A percentile compares a stretch with the other conserved stretches of the same genome.
Conservation (phyloP, 345 rosid species). For the Gossypium arboreum region DNA sequence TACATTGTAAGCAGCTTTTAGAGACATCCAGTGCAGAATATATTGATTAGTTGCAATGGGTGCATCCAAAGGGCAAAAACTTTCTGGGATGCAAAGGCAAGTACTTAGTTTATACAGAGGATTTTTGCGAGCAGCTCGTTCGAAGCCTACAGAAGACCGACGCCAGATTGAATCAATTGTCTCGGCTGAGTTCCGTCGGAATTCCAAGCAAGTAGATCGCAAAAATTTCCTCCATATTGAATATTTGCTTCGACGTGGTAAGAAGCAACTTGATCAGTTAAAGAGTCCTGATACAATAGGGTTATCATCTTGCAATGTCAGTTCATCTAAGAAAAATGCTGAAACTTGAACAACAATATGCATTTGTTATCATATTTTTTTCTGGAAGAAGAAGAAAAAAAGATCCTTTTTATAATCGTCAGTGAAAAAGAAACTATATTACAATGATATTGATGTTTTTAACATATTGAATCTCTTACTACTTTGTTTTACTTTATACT, state of each 20-base stretch:
- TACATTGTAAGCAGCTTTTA: background rate
- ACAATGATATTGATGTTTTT: background rate
- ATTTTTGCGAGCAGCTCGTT: conserved; percentile 76
- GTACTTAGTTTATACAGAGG: conserved; percentile 77
- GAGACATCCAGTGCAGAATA: background rate
- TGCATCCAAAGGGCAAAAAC: conserved; percentile 29
- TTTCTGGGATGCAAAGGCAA: conserved; percentile 90
- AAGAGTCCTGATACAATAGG: conserved; percentile 51
- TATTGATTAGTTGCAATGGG: conserved; percentile 29
- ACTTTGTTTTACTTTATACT: background rate
- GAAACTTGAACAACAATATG: background rate
- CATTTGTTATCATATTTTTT: background rate
- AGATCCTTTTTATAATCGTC: background rate
- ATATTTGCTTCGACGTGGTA: conserved; percentile 73
- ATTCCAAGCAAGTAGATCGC: conserved; percentile 62
- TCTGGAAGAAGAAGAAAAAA: background rate
- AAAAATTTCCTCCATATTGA: conserved; percentile 75
- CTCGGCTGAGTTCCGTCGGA: conserved; percentile 55
- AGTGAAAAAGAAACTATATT: background rate
- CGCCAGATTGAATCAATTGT: conserved; percentile 56
- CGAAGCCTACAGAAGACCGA: conserved; percentile 54
- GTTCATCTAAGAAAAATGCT: conserved; percentile 18
- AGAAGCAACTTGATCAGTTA: conserved; percentile 78
- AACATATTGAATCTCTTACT: background rate
- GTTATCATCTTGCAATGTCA: conserved; percentile 41